phyloP scores from a whole-genome alignment of 1,284 basidiomycete genomes.

The Trichosporon faecale region DNA sequence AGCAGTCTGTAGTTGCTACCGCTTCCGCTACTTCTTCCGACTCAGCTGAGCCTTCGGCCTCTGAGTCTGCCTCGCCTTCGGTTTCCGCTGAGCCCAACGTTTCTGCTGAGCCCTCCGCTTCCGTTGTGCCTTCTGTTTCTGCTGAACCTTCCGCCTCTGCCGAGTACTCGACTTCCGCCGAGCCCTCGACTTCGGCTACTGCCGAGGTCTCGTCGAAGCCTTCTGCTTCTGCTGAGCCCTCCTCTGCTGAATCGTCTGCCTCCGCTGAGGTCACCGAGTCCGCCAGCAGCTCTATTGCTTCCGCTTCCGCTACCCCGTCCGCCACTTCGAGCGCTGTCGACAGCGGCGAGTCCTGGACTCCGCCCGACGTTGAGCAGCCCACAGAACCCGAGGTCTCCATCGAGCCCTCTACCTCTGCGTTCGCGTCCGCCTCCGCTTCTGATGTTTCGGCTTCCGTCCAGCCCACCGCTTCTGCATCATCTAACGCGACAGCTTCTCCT shows the following conservation, averaged over 20 bases:
- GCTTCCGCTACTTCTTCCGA: not conserved
- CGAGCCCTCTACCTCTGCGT: conserved; percentile 9
- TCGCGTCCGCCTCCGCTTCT: not conserved
- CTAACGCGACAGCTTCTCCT: not conserved
- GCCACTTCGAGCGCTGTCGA: not conserved
- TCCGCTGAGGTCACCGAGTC: conserved; percentile 13
- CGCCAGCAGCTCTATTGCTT: not conserved
- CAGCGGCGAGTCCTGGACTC: not conserved
- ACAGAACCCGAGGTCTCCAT: not conserved
- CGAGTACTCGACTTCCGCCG: conserved; percentile 11
- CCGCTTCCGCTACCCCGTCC: not conserved
- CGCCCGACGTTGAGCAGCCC: conserved; percentile 1
- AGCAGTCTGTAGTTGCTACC: conserved; percentile 9
- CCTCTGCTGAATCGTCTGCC: not conserved
- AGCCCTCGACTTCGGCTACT: conserved; percentile 3
- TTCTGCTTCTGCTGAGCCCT: conserved; percentile 8
- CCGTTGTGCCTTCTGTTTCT: conserved; percentile 13
- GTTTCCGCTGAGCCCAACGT: conserved; percentile 10
- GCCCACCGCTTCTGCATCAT: not conserved
- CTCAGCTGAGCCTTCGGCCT: not conserved
- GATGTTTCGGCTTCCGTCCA: not conserved
- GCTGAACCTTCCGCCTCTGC: conserved; percentile 8
- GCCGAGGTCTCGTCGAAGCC: not conserved
- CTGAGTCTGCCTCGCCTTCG: not conserved
- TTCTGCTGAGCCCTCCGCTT: not conserved